phyloP scores from a whole-genome alignment of 192 early-diverging fungal species.

The Coemansia sp. region DNA sequence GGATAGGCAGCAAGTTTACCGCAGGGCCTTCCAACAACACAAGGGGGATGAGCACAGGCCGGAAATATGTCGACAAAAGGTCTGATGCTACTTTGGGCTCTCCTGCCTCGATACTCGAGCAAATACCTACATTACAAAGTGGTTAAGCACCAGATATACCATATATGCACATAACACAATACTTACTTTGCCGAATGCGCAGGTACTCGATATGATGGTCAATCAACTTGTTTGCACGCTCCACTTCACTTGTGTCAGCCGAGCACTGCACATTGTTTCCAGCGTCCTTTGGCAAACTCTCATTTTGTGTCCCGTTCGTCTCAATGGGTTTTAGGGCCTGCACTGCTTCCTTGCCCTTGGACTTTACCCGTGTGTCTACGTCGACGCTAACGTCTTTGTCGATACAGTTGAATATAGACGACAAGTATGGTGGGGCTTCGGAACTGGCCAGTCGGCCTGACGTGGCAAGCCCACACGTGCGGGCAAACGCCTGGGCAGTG shows the following conservation, averaged over 20 bases:
- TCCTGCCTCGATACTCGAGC: conserved; percentile 39
- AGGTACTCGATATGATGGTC: conserved; percentile 50
- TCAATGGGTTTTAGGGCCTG: background rate
- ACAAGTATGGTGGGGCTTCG: conserved; percentile 25
- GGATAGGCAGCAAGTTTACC: conserved; percentile 19
- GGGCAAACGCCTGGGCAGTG: conserved; percentile 48
- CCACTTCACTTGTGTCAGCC: conserved; percentile 9
- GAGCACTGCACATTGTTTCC: conserved; percentile 1
- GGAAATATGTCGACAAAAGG: conserved; percentile 45
- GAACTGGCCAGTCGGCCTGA: conserved; percentile 18
- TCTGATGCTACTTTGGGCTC: conserved; percentile 47
- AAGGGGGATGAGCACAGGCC: conserved; percentile 40
- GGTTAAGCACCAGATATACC: background rate
- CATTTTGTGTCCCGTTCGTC: background rate
- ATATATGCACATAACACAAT: background rate
- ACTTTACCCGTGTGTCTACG: background rate
- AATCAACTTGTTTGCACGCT: conserved; percentile 38
- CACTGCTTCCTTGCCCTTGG: conserved; percentile 12
- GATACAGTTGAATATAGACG: conserved; percentile 10
- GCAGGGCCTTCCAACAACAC: conserved; percentile 8
- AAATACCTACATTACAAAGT: conserved; percentile 25
- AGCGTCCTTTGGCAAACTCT: conserved; percentile 18
- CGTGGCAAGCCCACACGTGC: conserved; percentile 33
- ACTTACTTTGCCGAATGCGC: conserved; percentile 48
- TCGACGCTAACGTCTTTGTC: conserved; percentile 8